Base-by-base conservation (phyloP, 2,329 filamentous ascomycete genomes). In the Phoma sp. region DNA sequence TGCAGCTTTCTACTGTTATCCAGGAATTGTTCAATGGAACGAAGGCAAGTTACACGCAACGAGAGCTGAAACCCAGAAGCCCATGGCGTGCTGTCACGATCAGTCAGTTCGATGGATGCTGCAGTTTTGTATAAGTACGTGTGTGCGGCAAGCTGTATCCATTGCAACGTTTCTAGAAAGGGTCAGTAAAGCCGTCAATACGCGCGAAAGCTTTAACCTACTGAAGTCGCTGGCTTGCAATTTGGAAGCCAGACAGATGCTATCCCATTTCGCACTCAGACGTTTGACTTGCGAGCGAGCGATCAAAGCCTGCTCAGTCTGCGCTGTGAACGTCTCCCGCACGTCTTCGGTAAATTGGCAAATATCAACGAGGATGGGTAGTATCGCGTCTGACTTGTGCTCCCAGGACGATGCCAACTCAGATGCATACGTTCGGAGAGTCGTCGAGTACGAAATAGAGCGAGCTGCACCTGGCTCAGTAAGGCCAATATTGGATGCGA, bases 271-370 rank as follows among this genome's bases (percentile, higher is more conserved):
- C 23, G 72, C 70, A 32, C 57, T 69, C 12, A 74, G 54, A 18
- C 71, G 67, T 42, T 70, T 71, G 7, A 71, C 59, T 39, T 74
- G 71, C 23, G 68, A 65, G 42, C 64, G 69, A 7, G 61, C 68
- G 20, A 72, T 63, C 21, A 71, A 54, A 9, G 67, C 68, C 37
- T 68, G 68, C 42, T 68, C 67, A 21, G 61, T 57, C n/a, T 60
- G 61, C 34, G 55, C 57, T 6, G 59, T 43, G 20, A 74, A 71
- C 4, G 71, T 73, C 47, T 73, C 71, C 21, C 73, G 66, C 5
- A 73, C 63, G 34, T 74, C 71, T 55, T 74, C 71, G 59, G 71
- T 68, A 21, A 69, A 73, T 30, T 71, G 68, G 38, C 71, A 73
- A 4, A 64, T 67, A 30, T 73, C 66, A 17, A 73, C 55, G 14